These are phyloP conservation scores for Vigna unguiculata DNA, from an alignment of 306 rosid species.

Conservation along the genomic window DNA sequence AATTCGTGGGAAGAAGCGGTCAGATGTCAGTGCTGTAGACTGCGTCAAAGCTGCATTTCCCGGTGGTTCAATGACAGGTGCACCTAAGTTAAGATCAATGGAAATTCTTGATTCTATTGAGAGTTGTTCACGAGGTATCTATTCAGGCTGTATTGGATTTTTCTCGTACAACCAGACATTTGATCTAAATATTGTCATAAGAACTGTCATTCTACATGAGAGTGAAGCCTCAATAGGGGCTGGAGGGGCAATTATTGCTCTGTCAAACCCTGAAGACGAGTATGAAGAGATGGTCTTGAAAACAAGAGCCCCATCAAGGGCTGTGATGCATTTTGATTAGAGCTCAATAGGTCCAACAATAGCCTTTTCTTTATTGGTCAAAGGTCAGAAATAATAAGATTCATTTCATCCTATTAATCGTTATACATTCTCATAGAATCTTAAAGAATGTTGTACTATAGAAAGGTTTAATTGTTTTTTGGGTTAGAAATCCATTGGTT, in stretches of 20 bases:
- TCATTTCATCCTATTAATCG: conserved; percentile 6
- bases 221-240: conserved; percentile 98
- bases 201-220: conserved; percentile 80
- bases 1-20: conserved; percentile 77
- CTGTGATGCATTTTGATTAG: conserved; percentile 71
- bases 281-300: conserved; percentile 93
- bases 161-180: conserved; percentile 91
- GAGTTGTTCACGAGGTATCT: conserved; percentile 83
- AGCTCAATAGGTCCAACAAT: background rate
- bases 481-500: conserved; percentile 16
- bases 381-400: background rate
- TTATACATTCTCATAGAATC: conserved; percentile 19
- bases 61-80: conserved; percentile 98
- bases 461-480: conserved; percentile 17
- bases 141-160: conserved; percentile 95
- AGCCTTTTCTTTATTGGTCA: conserved; percentile 2
- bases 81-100: conserved; percentile 97
- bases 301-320: conserved; percentile 79
- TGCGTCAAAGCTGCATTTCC: conserved; percentile 96
- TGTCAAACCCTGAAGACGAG: conserved; percentile 89
- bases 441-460: conserved; percentile 21
- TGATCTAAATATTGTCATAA: conserved; percentile 93
- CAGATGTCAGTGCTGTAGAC: conserved; percentile 66
- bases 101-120: conserved; percentile 89
- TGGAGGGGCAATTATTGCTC: conserved; percentile 96